These are phyloP conservation scores for Myrica gale DNA, from an alignment of 306 rosid genomes.

Conservation along the genomic window DNA sequence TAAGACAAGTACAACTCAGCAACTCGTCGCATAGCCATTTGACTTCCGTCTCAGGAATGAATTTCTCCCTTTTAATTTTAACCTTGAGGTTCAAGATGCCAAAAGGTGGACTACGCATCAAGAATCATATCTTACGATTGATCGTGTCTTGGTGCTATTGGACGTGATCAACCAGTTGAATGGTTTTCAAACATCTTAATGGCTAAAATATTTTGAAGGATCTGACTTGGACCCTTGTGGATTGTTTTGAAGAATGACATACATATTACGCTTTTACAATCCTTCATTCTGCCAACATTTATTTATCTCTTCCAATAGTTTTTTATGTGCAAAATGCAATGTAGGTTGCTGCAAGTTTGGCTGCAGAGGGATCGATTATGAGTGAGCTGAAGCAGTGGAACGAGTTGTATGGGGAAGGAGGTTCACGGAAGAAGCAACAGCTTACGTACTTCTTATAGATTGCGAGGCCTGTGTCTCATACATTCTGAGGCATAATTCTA, in stretches of 20 bases:
- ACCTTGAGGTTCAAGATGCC: neutral
- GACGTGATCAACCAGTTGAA: neutral
- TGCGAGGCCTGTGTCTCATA: constrained; percentile 14
- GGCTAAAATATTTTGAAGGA: neutral
- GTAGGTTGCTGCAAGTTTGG: constrained; percentile 93
- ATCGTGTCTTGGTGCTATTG: neutral
- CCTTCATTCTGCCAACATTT: constrained; percentile 3
- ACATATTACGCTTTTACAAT: neutral
- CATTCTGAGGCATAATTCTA: constrained; percentile 16
- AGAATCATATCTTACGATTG: neutral
- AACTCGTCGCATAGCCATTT: neutral
- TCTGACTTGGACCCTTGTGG: neutral
- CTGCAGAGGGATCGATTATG: constrained; percentile 83
- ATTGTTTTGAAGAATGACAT: neutral
- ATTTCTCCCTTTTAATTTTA: neutral
- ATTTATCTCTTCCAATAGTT: neutral
- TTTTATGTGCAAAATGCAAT: constrained; percentile 10
- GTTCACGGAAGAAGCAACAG: constrained; percentile 92
- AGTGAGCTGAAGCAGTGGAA: constrained; percentile 91
- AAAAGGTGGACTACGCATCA: neutral
- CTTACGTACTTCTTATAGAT: constrained; percentile 81
- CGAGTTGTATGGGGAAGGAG: constrained; percentile 87
- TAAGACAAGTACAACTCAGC: neutral
- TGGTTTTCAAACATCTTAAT: neutral
- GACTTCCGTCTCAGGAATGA: neutral